These are phyloP conservation scores for Aspergillus sp. DNA, from an alignment of 2,329 filamentous ascomycete genomes.

Conservation along the genomic window DNA sequence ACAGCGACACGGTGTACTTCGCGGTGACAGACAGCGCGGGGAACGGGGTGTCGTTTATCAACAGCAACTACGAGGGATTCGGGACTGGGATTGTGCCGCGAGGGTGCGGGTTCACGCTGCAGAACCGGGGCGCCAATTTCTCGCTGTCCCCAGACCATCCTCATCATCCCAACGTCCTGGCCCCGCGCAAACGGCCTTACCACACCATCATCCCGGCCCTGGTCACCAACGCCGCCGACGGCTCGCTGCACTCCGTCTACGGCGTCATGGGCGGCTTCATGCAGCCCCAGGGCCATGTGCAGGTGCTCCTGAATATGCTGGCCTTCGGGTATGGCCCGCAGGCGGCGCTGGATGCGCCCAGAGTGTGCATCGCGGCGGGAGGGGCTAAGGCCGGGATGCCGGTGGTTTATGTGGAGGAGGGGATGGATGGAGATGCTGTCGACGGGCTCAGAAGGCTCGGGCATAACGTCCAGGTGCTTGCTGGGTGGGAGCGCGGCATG, in stretches of 20 bases:
- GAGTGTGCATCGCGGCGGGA: conserved; percentile 76
- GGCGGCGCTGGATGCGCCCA: conserved; percentile 77
- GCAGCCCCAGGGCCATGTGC: conserved; percentile 94
- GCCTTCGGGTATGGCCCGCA: conserved; percentile 75
- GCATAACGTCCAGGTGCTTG: conserved; percentile 61
- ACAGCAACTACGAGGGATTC: conserved; percentile 81
- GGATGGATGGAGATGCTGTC: conserved; percentile 59
- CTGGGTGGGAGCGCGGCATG: conserved; percentile 54
- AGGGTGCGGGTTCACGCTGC: conserved; percentile 84
- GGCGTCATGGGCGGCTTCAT: conserved; percentile 98
- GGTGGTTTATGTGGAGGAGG: conserved; percentile 72
- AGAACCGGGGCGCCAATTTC: conserved; percentile 89
- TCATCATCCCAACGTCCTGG: conserved; percentile 69
- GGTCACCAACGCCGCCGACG: conserved; percentile 66
- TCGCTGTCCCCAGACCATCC: conserved; percentile 55
- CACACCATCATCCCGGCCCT: conserved; percentile 96
- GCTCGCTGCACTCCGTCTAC: conserved; percentile 71
- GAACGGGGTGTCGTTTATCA: conserved; percentile 94
- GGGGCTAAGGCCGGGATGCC: conserved; percentile 52
- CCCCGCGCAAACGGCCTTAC: conserved; percentile 79
- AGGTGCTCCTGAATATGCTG: conserved; percentile 82
- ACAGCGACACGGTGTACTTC: conserved; percentile 93
- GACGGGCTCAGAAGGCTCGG: conserved; percentile 60
- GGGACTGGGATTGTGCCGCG: conserved; percentile 77
- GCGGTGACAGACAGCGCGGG: conserved; percentile 69